These are phyloP conservation scores for Dothideomycetes sp. DNA, from an alignment of 2,329 filamentous ascomycete genomes.

Conservation along the genomic window DNA sequence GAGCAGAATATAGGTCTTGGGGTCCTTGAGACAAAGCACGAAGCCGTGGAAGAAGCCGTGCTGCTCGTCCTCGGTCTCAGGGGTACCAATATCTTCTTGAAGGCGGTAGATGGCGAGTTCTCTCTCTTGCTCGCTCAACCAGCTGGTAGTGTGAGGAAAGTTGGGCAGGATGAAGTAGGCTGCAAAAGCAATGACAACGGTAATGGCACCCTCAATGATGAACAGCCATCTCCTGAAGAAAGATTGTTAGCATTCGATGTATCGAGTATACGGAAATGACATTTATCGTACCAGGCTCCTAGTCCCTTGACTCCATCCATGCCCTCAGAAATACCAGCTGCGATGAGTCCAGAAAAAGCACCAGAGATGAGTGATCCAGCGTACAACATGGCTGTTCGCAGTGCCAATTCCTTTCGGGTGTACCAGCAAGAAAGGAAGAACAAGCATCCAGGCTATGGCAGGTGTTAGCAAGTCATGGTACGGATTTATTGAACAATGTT, in stretches of 20 bases:
- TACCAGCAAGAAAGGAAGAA: slow-evolving; percentile 44
- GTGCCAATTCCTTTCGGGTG: slow-evolving; percentile 33
- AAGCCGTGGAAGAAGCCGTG: slow-evolving; percentile 22
- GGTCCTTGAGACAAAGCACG: slow-evolving; percentile 19
- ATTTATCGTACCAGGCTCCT: no score
- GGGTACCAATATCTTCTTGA: slow-evolving; percentile 21
- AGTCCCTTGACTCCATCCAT: slow-evolving; percentile 22
- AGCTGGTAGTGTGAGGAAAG: slow-evolving; percentile 22
- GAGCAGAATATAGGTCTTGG: slow-evolving; percentile 25
- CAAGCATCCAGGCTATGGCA: slow-evolving; percentile 34
- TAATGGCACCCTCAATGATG: slow-evolving; percentile 27
- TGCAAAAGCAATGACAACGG: slow-evolving; percentile 22
- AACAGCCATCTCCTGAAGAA: slow-evolving; percentile 16
- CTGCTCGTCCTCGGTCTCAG: slow-evolving; percentile 16
- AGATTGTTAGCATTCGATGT: no score
- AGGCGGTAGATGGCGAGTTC: slow-evolving; percentile 20
- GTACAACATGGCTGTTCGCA: slow-evolving; percentile 42
- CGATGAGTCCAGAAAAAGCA: slow-evolving; percentile 44
- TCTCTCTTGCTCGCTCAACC: slow-evolving; percentile 20
- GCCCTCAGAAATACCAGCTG: slow-evolving; percentile 37
- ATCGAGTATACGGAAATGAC: no score
- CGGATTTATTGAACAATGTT: no score
- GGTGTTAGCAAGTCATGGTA: no score
- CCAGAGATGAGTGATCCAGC: slow-evolving; percentile 38
- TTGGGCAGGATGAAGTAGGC: slow-evolving; percentile 26